Conservation (phyloP, 106 monocot genomes). For the Dendrobium nobile region DNA sequence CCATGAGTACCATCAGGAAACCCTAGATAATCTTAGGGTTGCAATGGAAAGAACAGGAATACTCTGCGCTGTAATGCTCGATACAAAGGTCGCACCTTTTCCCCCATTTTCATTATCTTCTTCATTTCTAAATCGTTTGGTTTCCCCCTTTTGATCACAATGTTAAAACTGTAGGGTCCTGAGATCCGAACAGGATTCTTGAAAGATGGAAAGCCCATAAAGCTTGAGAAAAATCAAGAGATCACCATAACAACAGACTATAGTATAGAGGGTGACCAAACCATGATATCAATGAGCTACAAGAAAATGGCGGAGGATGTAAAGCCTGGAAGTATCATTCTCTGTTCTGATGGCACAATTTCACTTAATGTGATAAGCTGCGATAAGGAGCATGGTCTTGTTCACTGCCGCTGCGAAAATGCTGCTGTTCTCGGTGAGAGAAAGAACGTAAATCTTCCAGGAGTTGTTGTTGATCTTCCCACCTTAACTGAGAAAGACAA, state of each 20-base stretch:
- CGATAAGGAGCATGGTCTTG: no score
- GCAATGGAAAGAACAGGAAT: no score
- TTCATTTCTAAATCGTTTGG: no score
- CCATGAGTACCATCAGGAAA: no score
- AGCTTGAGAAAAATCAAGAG: conserved; percentile 7
- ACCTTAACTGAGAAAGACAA: no score
- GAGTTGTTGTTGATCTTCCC: no score
- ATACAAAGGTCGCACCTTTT: background rate
- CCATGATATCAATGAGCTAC: conserved; percentile 11
- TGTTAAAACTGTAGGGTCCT: conserved; percentile 3
- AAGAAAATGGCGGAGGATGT: conserved; percentile 5
- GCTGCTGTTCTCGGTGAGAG: no score
- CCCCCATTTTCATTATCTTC: no score
- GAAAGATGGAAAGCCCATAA: conserved; percentile 11
- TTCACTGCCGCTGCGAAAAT: no score
- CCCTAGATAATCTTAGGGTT: no score
- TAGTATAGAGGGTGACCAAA: conserved; percentile 6
- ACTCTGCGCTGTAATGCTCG: background rate
- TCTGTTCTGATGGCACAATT: conserved; percentile 6
- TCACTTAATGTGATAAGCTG: background rate
- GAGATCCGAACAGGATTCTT: conserved; percentile 13
- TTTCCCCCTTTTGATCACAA: no score
- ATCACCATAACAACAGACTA: conserved; percentile 9
- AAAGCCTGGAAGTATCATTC: conserved; percentile 6
- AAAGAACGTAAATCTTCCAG: no score